Conservation (phyloP, 306 rosid species). For the Gastrolobium villosum region DNA sequence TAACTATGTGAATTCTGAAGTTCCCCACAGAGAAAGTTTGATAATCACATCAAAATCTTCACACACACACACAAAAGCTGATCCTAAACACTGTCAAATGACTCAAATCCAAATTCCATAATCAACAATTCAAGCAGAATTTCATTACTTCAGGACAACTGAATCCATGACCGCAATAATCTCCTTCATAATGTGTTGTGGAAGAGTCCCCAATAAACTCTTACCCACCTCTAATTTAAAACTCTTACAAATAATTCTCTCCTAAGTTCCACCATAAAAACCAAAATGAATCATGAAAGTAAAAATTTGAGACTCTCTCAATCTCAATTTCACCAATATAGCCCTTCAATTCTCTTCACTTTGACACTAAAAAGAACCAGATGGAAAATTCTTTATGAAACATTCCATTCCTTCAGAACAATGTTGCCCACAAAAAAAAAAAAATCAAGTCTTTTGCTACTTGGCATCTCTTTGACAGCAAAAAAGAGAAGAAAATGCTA, state of each 20-base stretch:
- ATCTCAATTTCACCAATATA: conserved; percentile 30
- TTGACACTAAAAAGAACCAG: conserved; percentile 34
- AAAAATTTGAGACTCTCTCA: neutral
- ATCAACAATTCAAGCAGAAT: conserved; percentile 50
- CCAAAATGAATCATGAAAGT: neutral
- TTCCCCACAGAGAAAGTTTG: conserved; percentile 51
- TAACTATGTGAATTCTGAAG: conserved; percentile 48
- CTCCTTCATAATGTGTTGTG: neutral
- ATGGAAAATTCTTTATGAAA: neutral
- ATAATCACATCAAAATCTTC: conserved; percentile 51
- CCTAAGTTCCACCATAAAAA: conserved; percentile 15
- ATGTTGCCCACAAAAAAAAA: conserved; percentile 45
- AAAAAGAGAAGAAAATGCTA: conserved; percentile 59
- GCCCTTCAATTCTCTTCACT: conserved; percentile 5
- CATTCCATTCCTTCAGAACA: conserved; percentile 21
- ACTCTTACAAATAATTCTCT: conserved; percentile 28
- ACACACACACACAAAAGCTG: conserved; percentile 42
- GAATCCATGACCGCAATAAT: conserved; percentile 50
- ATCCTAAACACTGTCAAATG: conserved; percentile 36
- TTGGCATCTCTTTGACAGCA: conserved; percentile 64
- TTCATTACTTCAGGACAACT: conserved; percentile 43
- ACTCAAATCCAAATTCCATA: conserved; percentile 53
- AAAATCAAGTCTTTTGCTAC: conserved; percentile 49
- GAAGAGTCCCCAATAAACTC: neutral
- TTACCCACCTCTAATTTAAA: neutral